These are phyloP conservation scores for Pinus albicaulis DNA, from an alignment of 75 land plant genomes.

Conservation along the genomic window DNA sequence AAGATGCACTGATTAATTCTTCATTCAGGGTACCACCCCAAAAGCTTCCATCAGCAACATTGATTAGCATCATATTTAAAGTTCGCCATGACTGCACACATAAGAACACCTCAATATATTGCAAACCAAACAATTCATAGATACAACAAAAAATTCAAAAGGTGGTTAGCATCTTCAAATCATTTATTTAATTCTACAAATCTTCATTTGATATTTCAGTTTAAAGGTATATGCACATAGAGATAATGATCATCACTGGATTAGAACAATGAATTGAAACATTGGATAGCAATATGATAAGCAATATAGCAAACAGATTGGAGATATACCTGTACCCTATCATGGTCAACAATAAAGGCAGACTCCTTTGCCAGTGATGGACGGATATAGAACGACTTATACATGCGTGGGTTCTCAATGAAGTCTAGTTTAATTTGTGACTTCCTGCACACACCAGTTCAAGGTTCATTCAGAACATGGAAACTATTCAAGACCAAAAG, in stretches of 20 bases:
- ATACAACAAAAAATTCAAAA: neutral
- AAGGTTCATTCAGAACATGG: neutral
- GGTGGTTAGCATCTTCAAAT: neutral
- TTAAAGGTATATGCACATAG: neutral
- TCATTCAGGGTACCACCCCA: slow-evolving; percentile 39
- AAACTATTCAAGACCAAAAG: neutral
- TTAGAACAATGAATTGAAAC: neutral
- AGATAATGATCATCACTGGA: neutral
- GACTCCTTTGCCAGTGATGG: slow-evolving; percentile 31
- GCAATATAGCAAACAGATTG: neutral
- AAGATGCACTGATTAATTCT: slow-evolving; percentile 20
- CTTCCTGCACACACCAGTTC: neutral
- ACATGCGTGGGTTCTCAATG: slow-evolving; percentile 5
- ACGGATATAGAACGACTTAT: slow-evolving; percentile 33
- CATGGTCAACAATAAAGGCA: slow-evolving; percentile 18
- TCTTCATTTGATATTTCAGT: neutral
- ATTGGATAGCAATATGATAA: neutral
- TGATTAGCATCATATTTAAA: slow-evolving; percentile 18
- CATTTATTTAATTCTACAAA: neutral
- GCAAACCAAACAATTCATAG: neutral
- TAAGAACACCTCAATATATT: neutral
- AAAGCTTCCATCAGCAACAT: slow-evolving; percentile 44
- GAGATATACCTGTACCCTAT: slow-evolving; percentile 28
- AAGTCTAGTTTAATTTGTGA: slow-evolving; percentile 5
- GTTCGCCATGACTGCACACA: slow-evolving; percentile 19